Base-by-base conservation (phyloP, 225 moss, liverwort and hornwort genomes). In the Ulota crispa region DNA sequence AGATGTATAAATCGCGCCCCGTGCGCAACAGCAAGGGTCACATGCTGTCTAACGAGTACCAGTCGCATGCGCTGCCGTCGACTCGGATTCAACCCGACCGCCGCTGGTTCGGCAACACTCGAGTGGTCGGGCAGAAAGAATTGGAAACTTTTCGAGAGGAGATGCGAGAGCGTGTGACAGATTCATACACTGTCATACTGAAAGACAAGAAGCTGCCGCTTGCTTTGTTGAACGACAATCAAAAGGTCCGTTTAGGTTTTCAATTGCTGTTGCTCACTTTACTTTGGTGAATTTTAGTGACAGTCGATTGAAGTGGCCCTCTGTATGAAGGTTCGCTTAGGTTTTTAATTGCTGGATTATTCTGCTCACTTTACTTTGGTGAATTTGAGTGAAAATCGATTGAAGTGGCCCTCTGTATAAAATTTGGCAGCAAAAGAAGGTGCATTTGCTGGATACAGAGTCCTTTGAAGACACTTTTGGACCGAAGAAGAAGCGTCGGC, bases 31-130 rank as follows among this genome's bases (percentile, higher is more conserved):
- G 89, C 68, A 95, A 99, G 86, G 98, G 98, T 4, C 91, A 83
- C 72, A 85, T 96, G 52, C 77, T 95, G 79, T 92, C 90, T 28
- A 89, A 99, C 20, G 94, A 99, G 82, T 95, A 92, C 57, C 98
- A 99, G 83, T 94, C 94, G 1, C 91, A 92, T 37, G 92, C 88
- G 27, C 86, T 94, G 64, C 95, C 96, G 39, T 76, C 90, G 8
- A 98, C 96, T 16, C 87, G 98, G 27, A 99, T 99, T 85, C 95
- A 99, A 84, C 98, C 95, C 6, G 98, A 99, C 86, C 95, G 95
- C 39, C 93, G 95, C 60, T 98, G 98, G 98, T 96, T 96, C 78
- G 98, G 98, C 8, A 99, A 99, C 63, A 99, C 98, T 5, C 90
- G 98, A 47, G 98, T 99, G 43, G 92, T 96, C 12, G 98, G 98